Percentiles rank a stretch among this genome's conserved stretches.
phyloP scores from a whole-genome alignment of 164 flowering plant genomes.

The Stephania cephalantha region DNA sequence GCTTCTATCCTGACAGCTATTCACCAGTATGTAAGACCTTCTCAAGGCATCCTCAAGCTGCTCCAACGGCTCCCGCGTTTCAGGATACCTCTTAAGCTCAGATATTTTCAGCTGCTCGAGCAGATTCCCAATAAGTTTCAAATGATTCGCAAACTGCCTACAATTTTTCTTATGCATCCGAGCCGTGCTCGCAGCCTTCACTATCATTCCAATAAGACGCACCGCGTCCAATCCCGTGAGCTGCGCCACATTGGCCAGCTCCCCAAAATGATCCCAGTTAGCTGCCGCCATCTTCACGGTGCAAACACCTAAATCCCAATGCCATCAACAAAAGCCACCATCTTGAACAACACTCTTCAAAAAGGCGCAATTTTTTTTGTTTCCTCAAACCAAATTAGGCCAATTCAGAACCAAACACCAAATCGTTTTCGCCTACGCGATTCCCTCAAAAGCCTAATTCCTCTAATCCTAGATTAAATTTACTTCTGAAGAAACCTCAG shows the following conservation, averaged over 20 bases:
- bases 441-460: neutral
- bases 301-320: neutral
- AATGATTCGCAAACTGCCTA: constrained; percentile 82
- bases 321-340: neutral
- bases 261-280: constrained; percentile 68
- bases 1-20: constrained; percentile 90
- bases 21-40: constrained; percentile 72
- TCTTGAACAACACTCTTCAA: neutral
- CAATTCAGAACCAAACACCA: neutral
- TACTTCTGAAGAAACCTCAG: constrained; percentile 4
- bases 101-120: constrained; percentile 82
- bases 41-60: constrained; percentile 91
- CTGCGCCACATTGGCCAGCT: constrained; percentile 72
- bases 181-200: constrained; percentile 82
- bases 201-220: constrained; percentile 66
- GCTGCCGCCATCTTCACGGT: constrained; percentile 30
- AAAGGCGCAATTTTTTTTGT: neutral
- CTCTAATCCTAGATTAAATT: neutral
- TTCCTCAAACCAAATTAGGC: neutral
- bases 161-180: constrained; percentile 95
- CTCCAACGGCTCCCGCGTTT: constrained; percentile 91
- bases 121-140: constrained; percentile 88
- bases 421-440: neutral
- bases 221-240: constrained; percentile 79
- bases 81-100: constrained; percentile 86